Conservation (phyloP, 2,329 filamentous ascomycete species). For the Diaporthe citriasiana region DNA sequence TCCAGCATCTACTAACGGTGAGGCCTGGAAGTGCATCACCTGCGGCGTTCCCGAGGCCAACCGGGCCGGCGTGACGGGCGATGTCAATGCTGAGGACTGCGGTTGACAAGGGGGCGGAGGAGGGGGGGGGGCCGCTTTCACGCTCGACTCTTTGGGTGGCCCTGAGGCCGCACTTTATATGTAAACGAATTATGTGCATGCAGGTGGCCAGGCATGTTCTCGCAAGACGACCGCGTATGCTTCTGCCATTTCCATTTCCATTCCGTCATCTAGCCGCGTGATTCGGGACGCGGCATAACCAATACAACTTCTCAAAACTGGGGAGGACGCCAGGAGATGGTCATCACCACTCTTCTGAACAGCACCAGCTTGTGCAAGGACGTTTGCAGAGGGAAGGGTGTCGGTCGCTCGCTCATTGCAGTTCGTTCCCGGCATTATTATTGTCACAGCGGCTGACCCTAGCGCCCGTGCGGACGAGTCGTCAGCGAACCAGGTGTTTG, state of each 20-base stretch:
- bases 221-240: neutral
- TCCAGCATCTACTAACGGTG: slow-evolving; percentile 59
- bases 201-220: neutral
- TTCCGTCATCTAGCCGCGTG: slow-evolving; percentile 5
- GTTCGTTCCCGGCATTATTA: too few species aligned
- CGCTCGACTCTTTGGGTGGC: neutral
- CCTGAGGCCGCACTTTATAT: neutral
- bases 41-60: too few species aligned
- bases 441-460: neutral
- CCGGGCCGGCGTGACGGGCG: too few species aligned
- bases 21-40: too few species aligned
- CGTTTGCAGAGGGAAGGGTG: neutral
- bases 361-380: neutral
- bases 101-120: too few species aligned
- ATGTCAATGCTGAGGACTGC: neutral
- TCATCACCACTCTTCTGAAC: neutral
- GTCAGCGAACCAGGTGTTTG: neutral
- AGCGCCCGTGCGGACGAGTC: neutral
- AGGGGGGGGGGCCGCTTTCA: neutral
- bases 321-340: too few species aligned
- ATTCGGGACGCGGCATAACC: neutral
- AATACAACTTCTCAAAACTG: neutral
- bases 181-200: neutral
- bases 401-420: neutral
- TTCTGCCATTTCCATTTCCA: too few species aligned